Base-by-base conservation (phyloP, 1,284 basidiomycete species). In the Chondrostereum purpureum region DNA sequence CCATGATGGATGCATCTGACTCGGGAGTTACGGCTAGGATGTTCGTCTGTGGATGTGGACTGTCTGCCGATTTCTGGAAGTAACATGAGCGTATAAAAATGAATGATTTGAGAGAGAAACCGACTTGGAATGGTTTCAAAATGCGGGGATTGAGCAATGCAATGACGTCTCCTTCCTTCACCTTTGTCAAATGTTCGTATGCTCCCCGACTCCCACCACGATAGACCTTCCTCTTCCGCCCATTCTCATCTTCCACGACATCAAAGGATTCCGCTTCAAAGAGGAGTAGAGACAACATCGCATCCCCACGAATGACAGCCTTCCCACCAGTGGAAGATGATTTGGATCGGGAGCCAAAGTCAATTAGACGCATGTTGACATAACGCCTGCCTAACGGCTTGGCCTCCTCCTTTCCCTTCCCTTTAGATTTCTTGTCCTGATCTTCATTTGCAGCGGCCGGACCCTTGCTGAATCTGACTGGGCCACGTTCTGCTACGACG, bases 121-220 rank as follows among this genome's bases (percentile, higher is more conserved):
- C 42, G 47, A 91, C 92, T 64, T 88, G 81, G 51, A 86, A 82
- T 11, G 92, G 91, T 55, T 88, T 89, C 45, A 95, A 68, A 31
- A 98, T 78, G 48, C 77, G 78, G 0, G 95, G 93, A 58, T 95
- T 97, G 19, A 98, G 67, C 24, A 99, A 72, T 0, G 92, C 90
- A 19, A 99, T 71, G 2, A 98, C 88, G 39, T 90, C 85, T 1
- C 95, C 95, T 51, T 92, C 88, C 40, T 79, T 80, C 50, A 95
- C 67, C 59, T 89, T 90, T 47, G 87, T 83, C 65, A 90, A 79
- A 48, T 76, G 73, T 61, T 98, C 95, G 58, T 91, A 99, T 0
- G 94, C 94, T 4, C 95, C 94, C 2, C 81, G 78, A 51, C 90
- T 93, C 1, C 95, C 94, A 1, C 94, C 93, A 49, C 75, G 77